Evolutionary conservation across 1,284 basidiomycete genomes (phyloP).

Genomic region (Wolfiporia cocos): DNA sequence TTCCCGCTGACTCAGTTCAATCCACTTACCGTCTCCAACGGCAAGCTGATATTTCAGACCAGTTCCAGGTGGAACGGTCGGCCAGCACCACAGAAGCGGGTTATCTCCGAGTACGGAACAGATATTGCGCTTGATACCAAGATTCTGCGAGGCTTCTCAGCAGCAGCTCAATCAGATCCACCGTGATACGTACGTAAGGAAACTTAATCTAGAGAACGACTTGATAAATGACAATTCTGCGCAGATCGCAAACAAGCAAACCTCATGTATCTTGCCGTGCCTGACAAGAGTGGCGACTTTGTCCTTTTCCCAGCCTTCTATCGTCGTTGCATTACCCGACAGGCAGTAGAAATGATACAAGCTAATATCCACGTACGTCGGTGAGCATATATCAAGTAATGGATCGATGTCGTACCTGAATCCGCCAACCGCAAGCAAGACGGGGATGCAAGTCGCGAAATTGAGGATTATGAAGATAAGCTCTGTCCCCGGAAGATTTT

Average conservation of each 20-base stretch:
- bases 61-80: slow-evolving; percentile 56
- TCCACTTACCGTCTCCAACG: slow-evolving; percentile 74
- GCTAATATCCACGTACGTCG: slow-evolving; percentile 3
- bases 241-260: slow-evolving; percentile 24
- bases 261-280: slow-evolving; percentile 82
- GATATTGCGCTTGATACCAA: slow-evolving; percentile 72
- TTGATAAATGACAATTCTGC: background rate
- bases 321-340: slow-evolving; percentile 87
- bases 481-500: slow-evolving; percentile 63
- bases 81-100: slow-evolving; percentile 80
- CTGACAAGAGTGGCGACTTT: slow-evolving; percentile 83
- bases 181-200: slow-evolving; percentile 68
- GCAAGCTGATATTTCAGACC: slow-evolving; percentile 77
- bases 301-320: slow-evolving; percentile 98
- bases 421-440: slow-evolving; percentile 78
- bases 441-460: slow-evolving; percentile 81
- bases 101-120: slow-evolving; percentile 73
- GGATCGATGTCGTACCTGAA: slow-evolving; percentile 52
- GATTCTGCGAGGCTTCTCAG: slow-evolving; percentile 45
- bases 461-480: slow-evolving; percentile 86
- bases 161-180: background rate
- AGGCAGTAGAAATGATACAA: slow-evolving; percentile 86
- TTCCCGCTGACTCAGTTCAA: slow-evolving; percentile 31
- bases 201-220: slow-evolving; percentile 69
- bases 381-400: slow-evolving; percentile 1